Evolutionary conservation across 2,329 filamentous ascomycete species (phyloP).

Genomic region (Acrodontium crateriforme): DNA sequence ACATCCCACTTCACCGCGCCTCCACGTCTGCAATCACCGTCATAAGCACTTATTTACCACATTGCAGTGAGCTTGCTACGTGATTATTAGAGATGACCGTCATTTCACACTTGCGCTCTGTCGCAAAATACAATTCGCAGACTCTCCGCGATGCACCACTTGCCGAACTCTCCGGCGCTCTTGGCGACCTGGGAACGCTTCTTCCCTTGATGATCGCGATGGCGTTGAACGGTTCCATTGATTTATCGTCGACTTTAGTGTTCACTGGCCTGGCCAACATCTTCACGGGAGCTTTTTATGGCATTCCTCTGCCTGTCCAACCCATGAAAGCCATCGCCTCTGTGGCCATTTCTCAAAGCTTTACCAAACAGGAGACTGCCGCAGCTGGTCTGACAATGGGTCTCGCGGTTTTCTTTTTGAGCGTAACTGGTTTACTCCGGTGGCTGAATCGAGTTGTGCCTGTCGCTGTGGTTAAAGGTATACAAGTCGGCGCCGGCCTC

Average conservation of each 20-base stretch:
- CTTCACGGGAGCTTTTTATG: conserved; percentile 66
- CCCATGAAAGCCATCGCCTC: conserved; percentile 85
- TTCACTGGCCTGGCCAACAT: conserved; percentile 85
- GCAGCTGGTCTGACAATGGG: conserved; percentile 73
- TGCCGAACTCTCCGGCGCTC: conserved; percentile 73
- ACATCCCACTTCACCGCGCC: too few species aligned
- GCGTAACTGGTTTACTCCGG: conserved; percentile 61
- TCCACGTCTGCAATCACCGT: too few species aligned
- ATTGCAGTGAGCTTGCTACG: too few species aligned
- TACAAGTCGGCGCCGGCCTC: conserved; percentile 83
- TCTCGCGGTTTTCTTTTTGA: conserved; percentile 59
- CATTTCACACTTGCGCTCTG: conserved; percentile 11
- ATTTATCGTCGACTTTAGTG: conserved; percentile 69
- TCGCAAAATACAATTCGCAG: conserved; percentile 36
- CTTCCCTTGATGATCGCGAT: conserved; percentile 82
- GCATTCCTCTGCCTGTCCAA: conserved; percentile 81
- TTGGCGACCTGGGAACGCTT: conserved; percentile 80
- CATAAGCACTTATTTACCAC: too few species aligned
- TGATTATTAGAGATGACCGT: background rate
- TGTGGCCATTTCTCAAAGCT: conserved; percentile 60
- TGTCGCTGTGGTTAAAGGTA: conserved; percentile 80
- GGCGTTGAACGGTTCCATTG: conserved; percentile 62
- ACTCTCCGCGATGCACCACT: conserved; percentile 44
- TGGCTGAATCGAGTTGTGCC: conserved; percentile 65
- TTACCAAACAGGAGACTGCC: conserved; percentile 57